Conservation (phyloP, 2,329 filamentous ascomycete genomes). For the Myriosclerotinia duriaeana region DNA sequence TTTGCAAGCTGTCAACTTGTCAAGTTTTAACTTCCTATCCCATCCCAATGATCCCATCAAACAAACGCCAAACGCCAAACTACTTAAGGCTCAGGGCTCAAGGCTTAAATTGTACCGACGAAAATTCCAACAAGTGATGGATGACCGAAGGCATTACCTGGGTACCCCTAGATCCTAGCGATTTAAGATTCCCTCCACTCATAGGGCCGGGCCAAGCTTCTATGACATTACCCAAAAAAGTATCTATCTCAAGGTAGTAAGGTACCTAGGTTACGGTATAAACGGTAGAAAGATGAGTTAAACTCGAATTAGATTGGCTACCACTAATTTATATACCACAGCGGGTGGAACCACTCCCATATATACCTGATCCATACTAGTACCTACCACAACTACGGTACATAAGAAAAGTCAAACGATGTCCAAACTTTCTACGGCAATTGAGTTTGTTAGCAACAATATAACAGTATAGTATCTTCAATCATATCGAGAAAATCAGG, state of each 20-base stretch:
- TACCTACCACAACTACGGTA: no score
- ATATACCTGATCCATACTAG: no score
- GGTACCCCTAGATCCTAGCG: neutral
- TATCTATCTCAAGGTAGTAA: neutral
- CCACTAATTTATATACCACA: no score
- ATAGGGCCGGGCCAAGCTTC: constrained; percentile 12
- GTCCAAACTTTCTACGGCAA: neutral
- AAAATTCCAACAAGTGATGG: neutral
- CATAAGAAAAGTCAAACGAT: neutral
- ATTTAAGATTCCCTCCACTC: constrained; percentile 8
- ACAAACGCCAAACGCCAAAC: neutral
- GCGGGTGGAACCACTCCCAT: no score
- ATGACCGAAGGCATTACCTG: neutral
- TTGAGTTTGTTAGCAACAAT: no score
- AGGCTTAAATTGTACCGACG: neutral
- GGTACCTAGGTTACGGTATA: neutral
- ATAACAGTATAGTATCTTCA: neutral
- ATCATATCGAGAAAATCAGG: neutral
- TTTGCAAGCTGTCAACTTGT: neutral
- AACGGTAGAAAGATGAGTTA: neutral
- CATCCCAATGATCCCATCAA: neutral
- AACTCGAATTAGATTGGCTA: no score
- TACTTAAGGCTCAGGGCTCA: neutral
- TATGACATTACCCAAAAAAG: neutral
- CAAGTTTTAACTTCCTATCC: neutral